Evolutionary conservation across 2,329 filamentous ascomycete species (phyloP), one percentile per base, ranked within the genome.

Genomic region (Aspergillus sp.): DNA sequence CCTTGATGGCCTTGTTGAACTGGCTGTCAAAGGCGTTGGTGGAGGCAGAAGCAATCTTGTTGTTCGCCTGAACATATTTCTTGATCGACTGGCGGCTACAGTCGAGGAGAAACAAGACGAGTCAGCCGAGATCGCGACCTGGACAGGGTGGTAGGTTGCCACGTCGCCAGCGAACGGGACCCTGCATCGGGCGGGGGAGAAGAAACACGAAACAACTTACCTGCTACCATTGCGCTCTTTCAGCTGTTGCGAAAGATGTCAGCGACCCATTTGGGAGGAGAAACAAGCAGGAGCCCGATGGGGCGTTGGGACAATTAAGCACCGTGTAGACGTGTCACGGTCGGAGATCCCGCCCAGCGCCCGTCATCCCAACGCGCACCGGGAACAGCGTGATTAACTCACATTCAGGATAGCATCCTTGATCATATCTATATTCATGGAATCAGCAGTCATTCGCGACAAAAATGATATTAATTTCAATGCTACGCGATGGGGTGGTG

Each of bases 1-100:
- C 81, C 80, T 89, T 87, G 75, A 96, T 84, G 57, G 91, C 91
- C 79, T 89, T 90, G 87, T 95, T 95, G 87, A 96, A 92, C 72
- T 92, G 89, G 63, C 84, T 85, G 75, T 87, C 88, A 76, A 91
- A 90, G 59, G 82, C 81, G 58, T 79, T 77, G 64, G 85, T 83
- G 66, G 79, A 82, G 58, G 84, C 80, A 64, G 78, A 78, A 66
- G 79, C 80, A 70, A 88, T 80, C 72, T 85, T 85, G 82, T 90
- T 90, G 85, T 90, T 91, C 74, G 85, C 84, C 74, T 83, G 82
- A 68, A 91, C 86, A 76, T 91, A 91, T 77, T 91, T 91, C 84
- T 90, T 90, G 76, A 91, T 84, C 58, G 87, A 86, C 78, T 89
- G 86, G 74, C 89, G 89, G 75, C 87, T 89, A 75, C 72, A 54